These are phyloP conservation scores for Sugiyamaella xylanicola DNA, from an alignment of 1,139 yeast species.

Conservation along the genomic window DNA sequence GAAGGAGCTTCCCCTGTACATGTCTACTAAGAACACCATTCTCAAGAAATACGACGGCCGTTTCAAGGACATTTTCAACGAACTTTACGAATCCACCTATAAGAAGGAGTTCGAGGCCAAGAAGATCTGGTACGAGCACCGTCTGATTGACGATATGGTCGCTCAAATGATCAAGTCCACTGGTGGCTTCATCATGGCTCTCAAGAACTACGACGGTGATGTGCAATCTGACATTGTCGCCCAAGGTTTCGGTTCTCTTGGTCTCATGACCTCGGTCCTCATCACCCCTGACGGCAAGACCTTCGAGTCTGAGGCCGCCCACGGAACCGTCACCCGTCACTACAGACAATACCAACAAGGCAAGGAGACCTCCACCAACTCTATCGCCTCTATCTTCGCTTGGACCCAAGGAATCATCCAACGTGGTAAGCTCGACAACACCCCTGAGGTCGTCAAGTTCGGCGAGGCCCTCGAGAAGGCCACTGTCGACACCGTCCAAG, in stretches of 20 bases:
- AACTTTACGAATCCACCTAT: slow-evolving; percentile 70
- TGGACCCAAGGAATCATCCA: slow-evolving; percentile 93
- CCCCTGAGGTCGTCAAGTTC: slow-evolving; percentile 80
- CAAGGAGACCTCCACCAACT: slow-evolving; percentile 95
- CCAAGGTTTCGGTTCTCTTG: slow-evolving; percentile 95
- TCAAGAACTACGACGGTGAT: slow-evolving; percentile 97
- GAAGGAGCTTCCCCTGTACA: slow-evolving; percentile 74
- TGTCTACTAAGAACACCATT: slow-evolving; percentile 92
- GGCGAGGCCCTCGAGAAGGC: slow-evolving; percentile 79
- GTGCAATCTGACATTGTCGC: slow-evolving; percentile 97
- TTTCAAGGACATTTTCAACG: slow-evolving; percentile 90
- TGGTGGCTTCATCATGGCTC: slow-evolving; percentile 93
- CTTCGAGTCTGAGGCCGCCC: slow-evolving; percentile 96
- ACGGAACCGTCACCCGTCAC: slow-evolving; percentile 97
- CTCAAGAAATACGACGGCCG: slow-evolving; percentile 91
- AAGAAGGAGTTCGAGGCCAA: slow-evolving; percentile 67
- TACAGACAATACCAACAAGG: slow-evolving; percentile 94
- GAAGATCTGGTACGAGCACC: slow-evolving; percentile 94
- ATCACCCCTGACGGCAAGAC: slow-evolving; percentile 95
- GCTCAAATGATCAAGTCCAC: slow-evolving; percentile 96
- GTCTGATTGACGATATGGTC: slow-evolving; percentile 96
- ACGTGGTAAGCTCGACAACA: slow-evolving; percentile 85
- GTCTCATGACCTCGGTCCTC: slow-evolving; percentile 93
- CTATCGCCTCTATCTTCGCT: slow-evolving; percentile 96
- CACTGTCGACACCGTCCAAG: slow-evolving; percentile 80